Conservation (phyloP, 2,329 filamentous ascomycete genomes). For the Fusarium miscanthi region DNA sequence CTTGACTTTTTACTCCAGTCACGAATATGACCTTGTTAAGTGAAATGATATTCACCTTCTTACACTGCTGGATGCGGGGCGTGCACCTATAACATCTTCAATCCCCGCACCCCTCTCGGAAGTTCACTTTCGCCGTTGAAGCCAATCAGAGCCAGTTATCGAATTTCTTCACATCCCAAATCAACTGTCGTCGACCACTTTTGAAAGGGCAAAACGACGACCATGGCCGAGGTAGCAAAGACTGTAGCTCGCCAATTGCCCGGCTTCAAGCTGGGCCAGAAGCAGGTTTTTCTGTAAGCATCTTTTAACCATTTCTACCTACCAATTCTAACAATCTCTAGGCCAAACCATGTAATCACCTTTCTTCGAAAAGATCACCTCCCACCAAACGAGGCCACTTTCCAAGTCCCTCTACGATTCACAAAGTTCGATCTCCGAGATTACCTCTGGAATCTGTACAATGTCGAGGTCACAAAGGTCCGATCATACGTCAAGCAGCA, state of each 20-base stretch:
- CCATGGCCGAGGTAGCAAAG: conserved; percentile 56
- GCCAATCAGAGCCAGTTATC: conserved; percentile 45
- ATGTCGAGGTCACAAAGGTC: conserved; percentile 76
- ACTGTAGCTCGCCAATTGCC: conserved; percentile 54
- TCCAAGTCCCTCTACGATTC: conserved; percentile 90
- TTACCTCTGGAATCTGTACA: conserved; percentile 90
- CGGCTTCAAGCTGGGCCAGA: conserved; percentile 62
- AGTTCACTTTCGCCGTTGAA: conserved; percentile 44
- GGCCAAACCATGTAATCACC: conserved; percentile 83
- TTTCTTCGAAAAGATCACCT: conserved; percentile 78
- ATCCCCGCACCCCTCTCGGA: conserved; percentile 36
- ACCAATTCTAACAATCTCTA: conserved; percentile 51
- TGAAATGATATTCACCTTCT: conserved; percentile 1
- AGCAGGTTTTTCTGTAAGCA: conserved; percentile 67
- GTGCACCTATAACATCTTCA: conserved; percentile 21
- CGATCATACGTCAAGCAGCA: conserved; percentile 80
- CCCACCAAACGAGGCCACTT: conserved; percentile 84
- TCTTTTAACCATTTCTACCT: not conserved
- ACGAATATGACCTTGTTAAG: not conserved
- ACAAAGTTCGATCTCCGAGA: conserved; percentile 97
- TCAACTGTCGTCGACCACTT: conserved; percentile 40
- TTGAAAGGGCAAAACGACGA: conserved; percentile 41
- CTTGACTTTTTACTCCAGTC: not conserved
- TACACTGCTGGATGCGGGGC: conserved; percentile 17
- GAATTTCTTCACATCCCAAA: conserved; percentile 47